Evolutionary conservation across 352 stramenopile genomes (phyloP), one percentile per base, ranked within the genome.

Genomic region (Phytophthora ramorum): DNA sequence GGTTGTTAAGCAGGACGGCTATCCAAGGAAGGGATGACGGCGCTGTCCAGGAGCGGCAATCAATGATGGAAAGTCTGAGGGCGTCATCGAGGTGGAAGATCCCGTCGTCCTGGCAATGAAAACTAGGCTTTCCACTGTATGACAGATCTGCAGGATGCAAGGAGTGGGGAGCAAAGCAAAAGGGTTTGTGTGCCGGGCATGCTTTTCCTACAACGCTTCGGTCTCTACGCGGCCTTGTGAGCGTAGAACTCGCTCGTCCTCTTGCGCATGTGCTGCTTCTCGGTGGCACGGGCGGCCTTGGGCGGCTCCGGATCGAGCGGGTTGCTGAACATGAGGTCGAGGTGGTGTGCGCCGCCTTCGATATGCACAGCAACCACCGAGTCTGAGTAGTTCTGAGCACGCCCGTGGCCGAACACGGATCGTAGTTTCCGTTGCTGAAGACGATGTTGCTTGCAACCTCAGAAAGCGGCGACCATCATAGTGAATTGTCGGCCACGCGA

Each of bases 381-480:
- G 35, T 78, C 67, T 16, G 79, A 85, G 24, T 76, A 58, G 26
- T 64, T 68, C 10, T 75, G 50, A 83, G 76, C n/a, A 97, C 82
- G 20, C 90, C 92, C 24, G 76, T 90, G 28, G 78, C 81, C 13
- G 67, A 77, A 85, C 88, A 97, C 17, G 92, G 92, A 65, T 98
- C 91, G 19, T 91, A 80, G 38, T 95, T 77, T 89, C 92, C 37
- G 65, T 97, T 96, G 35, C 82, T 94, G 58, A 97, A 97, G n/a
- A 97, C 79, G 54, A 98, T 94, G 69, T 97, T 97, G 56, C 85
- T 95, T 28, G 71, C 56, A 12, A 52, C 45, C 7, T 66, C 37
- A 16, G 89, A 26, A 5, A 65, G 66, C 12, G 64, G 12, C 64
- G 74, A 43, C 69, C 75, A 47, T 79, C 82, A 55, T 76, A 91